phyloP scores from a whole-genome alignment of 2,329 filamentous ascomycete genomes.

The Juglanconis sp. region DNA sequence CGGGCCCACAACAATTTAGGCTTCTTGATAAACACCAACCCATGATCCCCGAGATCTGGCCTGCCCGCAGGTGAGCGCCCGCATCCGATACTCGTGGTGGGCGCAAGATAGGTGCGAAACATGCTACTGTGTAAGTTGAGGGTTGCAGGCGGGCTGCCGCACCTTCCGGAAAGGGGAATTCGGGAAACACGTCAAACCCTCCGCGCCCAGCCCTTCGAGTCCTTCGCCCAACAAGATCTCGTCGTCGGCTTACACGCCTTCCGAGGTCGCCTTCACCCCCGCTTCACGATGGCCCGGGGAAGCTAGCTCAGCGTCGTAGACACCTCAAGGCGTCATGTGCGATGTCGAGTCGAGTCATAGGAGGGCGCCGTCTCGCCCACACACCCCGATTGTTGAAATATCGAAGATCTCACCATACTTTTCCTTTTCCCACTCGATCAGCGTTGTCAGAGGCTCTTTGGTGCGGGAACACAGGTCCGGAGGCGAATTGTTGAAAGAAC shows the following conservation, averaged over 20 bases:
- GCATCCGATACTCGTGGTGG: background rate
- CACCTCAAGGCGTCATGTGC: background rate
- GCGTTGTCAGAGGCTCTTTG: background rate
- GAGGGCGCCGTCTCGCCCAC: background rate
- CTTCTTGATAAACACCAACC: background rate
- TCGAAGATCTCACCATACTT: background rate
- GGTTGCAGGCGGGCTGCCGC: background rate
- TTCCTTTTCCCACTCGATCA: background rate
- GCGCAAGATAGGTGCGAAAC: background rate
- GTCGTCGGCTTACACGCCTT: slow-evolving; percentile 1
- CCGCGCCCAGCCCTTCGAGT: background rate
- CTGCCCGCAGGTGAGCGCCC: slow-evolving; percentile 9
- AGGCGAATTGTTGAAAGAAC: background rate
- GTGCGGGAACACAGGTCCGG: background rate
- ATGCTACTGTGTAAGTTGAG: background rate
- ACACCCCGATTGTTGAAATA: background rate
- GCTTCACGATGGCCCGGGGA: slow-evolving; percentile 1
- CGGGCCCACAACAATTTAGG: background rate
- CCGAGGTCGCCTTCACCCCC: slow-evolving; percentile 2
- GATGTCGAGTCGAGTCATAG: background rate
- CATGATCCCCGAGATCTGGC: background rate
- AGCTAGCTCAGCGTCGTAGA: background rate
- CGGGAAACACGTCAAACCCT: slow-evolving; percentile 9
- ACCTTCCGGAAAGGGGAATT: slow-evolving; percentile 12
- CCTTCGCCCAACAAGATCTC: background rate